Percentiles rank a stretch among this genome's conserved stretches.
These are phyloP conservation scores for Cucurbita moschata DNA, from an alignment of 306 rosid genomes.

Conservation along the genomic window DNA sequence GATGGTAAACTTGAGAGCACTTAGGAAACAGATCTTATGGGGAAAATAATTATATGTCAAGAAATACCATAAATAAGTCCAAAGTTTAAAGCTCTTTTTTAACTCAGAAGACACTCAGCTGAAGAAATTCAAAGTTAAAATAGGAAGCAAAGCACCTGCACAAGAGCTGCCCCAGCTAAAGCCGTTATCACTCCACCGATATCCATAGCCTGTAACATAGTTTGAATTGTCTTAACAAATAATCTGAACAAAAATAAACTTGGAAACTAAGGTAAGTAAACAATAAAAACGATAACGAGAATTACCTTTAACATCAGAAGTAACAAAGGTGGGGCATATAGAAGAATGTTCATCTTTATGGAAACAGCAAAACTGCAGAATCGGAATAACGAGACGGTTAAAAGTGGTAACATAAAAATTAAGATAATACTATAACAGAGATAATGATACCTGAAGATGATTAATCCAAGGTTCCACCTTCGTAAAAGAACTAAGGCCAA, in stretches of 20 bases:
- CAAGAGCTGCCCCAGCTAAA: conserved; percentile 72
- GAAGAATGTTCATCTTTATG: conserved; percentile 91
- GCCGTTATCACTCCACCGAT: conserved; percentile 52
- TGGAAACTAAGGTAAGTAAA: neutral
- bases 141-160: conserved; percentile 50
- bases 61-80: neutral
- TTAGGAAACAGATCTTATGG: conserved; percentile 12
- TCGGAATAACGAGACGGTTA: conserved; percentile 13
- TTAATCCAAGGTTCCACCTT: conserved; percentile 82
- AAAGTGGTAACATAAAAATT: conserved; percentile 4
- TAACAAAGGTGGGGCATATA: conserved; percentile 76
- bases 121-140: neutral
- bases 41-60: conserved; percentile 4
- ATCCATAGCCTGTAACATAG: conserved; percentile 48
- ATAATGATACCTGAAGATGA: conserved; percentile 56
- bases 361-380: conserved; percentile 71
- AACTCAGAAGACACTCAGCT: neutral
- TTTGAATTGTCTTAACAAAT: conserved; percentile 10
- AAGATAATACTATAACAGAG: neutral
- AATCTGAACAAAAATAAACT: neutral
- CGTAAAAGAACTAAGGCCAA: conserved; percentile 44
- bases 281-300: neutral
- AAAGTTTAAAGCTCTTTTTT: conserved; percentile 2
- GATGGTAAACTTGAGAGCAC: conserved; percentile 13
- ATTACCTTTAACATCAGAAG: conserved; percentile 81